Evolutionary conservation across 2,329 filamentous ascomycete genomes (phyloP).

Genomic region (Talaromyces sp.): DNA sequence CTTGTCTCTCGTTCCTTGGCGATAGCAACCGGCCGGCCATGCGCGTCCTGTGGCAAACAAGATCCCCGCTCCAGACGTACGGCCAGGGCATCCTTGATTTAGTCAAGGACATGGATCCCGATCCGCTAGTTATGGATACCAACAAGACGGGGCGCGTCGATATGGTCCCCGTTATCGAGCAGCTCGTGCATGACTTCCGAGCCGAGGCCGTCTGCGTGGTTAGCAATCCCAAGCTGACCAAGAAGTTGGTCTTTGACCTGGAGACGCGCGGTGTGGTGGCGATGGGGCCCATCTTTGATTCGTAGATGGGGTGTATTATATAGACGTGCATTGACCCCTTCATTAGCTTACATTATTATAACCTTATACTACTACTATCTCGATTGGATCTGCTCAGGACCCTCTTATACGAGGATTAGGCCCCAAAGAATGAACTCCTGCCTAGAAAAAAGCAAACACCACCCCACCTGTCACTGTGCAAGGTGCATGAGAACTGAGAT

Average conservation of each 20-base stretch:
- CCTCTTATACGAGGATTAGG: neutral
- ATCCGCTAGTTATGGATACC: constrained; percentile 66
- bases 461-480: neutral
- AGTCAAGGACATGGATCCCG: constrained; percentile 54
- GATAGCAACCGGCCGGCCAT: constrained; percentile 36
- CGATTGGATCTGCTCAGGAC: neutral
- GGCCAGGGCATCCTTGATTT: constrained; percentile 52
- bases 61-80: constrained; percentile 58
- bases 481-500: neutral
- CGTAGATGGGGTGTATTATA: constrained; percentile 27
- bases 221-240: constrained; percentile 63
- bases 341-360: neutral
- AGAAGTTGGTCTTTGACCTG: constrained; percentile 63
- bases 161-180: constrained; percentile 53
- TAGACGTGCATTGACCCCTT: neutral
- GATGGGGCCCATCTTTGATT: constrained; percentile 72
- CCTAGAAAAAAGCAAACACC: neutral
- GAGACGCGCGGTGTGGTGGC: constrained; percentile 62
- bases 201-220: constrained; percentile 70
- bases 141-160: constrained; percentile 53
- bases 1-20: constrained; percentile 59
- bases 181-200: constrained; percentile 41
- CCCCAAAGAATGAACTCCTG: neutral
- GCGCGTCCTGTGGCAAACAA: constrained; percentile 66
- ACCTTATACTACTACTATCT: neutral